Evolutionary conservation across 2,329 filamentous ascomycete genomes (phyloP).

Genomic region (Nannizzia gypsea): DNA sequence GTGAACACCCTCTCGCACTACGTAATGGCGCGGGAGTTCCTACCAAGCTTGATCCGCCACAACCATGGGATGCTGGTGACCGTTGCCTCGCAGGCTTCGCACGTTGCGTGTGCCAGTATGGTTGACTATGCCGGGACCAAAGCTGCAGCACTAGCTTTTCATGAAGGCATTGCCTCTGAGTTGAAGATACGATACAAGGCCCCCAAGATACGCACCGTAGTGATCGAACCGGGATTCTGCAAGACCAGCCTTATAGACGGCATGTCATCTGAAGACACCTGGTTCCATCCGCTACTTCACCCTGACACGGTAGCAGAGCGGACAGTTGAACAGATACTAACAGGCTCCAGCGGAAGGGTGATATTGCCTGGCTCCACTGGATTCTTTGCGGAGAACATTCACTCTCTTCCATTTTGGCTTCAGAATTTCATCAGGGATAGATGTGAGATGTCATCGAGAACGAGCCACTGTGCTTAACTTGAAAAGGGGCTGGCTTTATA

Average conservation of each 20-base stretch:
- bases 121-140: constrained; percentile 59
- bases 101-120: constrained; percentile 49
- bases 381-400: constrained; percentile 31
- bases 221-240: constrained; percentile 53
- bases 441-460: constrained; percentile 21
- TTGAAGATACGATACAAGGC: constrained; percentile 50
- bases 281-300: constrained; percentile 44
- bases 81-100: constrained; percentile 53
- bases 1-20: constrained; percentile 60
- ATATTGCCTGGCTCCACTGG: constrained; percentile 41
- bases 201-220: constrained; percentile 52
- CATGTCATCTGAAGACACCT: constrained; percentile 41
- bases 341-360: constrained; percentile 47
- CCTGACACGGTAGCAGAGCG: constrained; percentile 54
- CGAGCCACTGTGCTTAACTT: not conserved
- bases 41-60: constrained; percentile 49
- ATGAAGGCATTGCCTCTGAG: constrained; percentile 53
- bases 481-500: not conserved
- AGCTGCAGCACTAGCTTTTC: constrained; percentile 53
- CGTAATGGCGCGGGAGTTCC: constrained; percentile 54
- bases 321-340: constrained; percentile 49
- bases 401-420: constrained; percentile 52
- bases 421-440: constrained; percentile 41
- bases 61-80: constrained; percentile 67
- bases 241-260: constrained; percentile 50